Base-by-base conservation (phyloP, 2,329 filamentous ascomycete genomes). In the Aureobasidium sp. region DNA sequence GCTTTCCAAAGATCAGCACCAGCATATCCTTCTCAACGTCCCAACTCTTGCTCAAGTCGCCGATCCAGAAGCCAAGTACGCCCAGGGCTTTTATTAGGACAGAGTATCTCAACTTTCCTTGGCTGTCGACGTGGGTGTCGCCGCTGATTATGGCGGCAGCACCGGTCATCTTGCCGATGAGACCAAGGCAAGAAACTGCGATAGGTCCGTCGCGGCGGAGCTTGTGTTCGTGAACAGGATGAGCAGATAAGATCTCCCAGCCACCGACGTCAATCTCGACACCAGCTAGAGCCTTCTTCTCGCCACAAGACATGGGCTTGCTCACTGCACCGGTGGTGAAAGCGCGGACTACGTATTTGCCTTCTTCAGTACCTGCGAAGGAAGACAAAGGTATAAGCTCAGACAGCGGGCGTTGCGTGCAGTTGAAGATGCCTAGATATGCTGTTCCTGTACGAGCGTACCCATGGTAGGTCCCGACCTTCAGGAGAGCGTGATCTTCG, bases 111-210 rank as follows among this genome's bases (percentile, higher is more conserved):
- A 94, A 75, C 17, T 84, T 78, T 0, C 85, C 85, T 62, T 84
- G 87, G 8, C 80, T 77, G 39, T 82, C 75, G 67, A 86, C 71
- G 37, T 81, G 81, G 48, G 87, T 81, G 31, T 82, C 79, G n/a
- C 79, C 86, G 41, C 79, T 80, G 1, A 87, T 77, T 8, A 96
- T 81, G 0, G 91, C 91, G 1, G 90, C 91, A 0, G 87, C 85
- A 0, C 91, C 93, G 0, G 91, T 91, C 89, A 97, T 96, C 74
- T 97, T 96, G 2, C 84, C 88, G 3, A 96, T 66, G 1, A 97
- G 78, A 0, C 93, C 93, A 0, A 97, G 74, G 1, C 92, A 78
- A 47, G 76, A 76, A 0, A 87, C 76, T 0, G 73, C 68, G 15
- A 62, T 22, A 70, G 72, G 65, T 41, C 77, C 70, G n/a, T 76